A percentile compares a stretch with the other conserved stretches of the same genome.
phyloP scores from a whole-genome alignment of 2,329 filamentous ascomycete species.

The Bipolaris zeicola region DNA sequence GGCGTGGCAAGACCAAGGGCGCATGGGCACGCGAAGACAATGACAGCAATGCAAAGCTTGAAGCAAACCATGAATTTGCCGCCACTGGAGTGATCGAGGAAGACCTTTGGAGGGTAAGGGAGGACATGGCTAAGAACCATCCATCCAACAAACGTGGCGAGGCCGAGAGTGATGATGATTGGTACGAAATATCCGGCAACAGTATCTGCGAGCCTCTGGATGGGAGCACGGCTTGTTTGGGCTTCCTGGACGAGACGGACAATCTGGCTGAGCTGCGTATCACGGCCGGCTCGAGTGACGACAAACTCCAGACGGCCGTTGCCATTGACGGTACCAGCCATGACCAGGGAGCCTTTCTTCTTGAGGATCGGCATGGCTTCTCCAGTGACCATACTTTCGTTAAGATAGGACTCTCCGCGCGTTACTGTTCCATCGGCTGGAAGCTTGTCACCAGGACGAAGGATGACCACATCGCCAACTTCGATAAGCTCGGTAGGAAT shows the following conservation, averaged over 20 bases:
- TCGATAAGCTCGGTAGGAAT: slow-evolving; percentile 95
- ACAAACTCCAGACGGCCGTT: slow-evolving; percentile 89
- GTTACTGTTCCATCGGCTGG: slow-evolving; percentile 89
- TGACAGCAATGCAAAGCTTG: slow-evolving; percentile 96
- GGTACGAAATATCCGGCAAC: slow-evolving; percentile 95
- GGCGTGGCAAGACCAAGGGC: slow-evolving; percentile 95
- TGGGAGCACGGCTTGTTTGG: slow-evolving; percentile 91
- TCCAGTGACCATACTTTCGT: slow-evolving; percentile 98
- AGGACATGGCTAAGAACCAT: slow-evolving; percentile 92
- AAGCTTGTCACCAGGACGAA: slow-evolving; percentile 95
- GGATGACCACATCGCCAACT: slow-evolving; percentile 88
- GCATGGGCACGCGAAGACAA: slow-evolving; percentile 97
- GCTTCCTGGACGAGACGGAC: slow-evolving; percentile 98
- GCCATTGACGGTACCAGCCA: slow-evolving; percentile 95
- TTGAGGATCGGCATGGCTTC: slow-evolving; percentile 96
- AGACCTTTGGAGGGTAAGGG: slow-evolving; percentile 83
- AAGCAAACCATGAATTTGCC: slow-evolving; percentile 96
- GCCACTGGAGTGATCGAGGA: slow-evolving; percentile 77
- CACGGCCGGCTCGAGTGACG: slow-evolving; percentile 88
- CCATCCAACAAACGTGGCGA: slow-evolving; percentile 87
- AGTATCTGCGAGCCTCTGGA: slow-evolving; percentile 88
- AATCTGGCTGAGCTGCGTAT: slow-evolving; percentile 97
- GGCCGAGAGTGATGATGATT: slow-evolving; percentile 80
- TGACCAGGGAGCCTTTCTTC: slow-evolving; percentile 75
- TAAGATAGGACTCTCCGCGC: slow-evolving; percentile 88